Evolutionary conservation across 1,139 yeast genomes (phyloP).

Genomic region (Saccharomyces uvarum): DNA sequence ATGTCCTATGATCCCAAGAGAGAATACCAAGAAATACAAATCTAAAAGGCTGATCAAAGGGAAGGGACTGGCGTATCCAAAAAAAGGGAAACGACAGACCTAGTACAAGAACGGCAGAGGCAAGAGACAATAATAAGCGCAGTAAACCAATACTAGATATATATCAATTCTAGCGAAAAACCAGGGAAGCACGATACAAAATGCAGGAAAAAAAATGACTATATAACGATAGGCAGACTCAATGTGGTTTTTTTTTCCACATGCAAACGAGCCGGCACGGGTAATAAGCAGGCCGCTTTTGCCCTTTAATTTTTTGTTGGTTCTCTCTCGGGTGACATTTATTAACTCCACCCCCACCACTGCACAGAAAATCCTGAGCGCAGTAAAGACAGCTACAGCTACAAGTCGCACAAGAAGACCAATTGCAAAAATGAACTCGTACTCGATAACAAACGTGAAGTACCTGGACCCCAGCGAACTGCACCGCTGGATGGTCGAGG

Average conservation of each 20-base stretch:
- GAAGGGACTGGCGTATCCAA: background rate
- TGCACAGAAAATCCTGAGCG: background rate
- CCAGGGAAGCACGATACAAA: background rate
- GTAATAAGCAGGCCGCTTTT: background rate
- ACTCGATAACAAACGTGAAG: slow-evolving; percentile 16
- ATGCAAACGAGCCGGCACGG: background rate
- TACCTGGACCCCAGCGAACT: slow-evolving; percentile 26
- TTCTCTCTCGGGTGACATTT: background rate
- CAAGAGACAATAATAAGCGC: background rate
- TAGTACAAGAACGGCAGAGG: background rate
- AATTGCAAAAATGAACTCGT: background rate
- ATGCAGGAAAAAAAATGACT: background rate
- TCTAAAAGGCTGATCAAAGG: background rate
- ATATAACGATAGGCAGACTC: background rate
- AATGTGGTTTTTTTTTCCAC: background rate
- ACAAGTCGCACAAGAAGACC: background rate
- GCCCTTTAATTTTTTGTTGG: background rate
- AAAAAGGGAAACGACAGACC: background rate
- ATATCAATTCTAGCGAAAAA: background rate
- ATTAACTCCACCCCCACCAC: background rate
- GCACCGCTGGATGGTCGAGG: slow-evolving; percentile 22
- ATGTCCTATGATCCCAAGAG: background rate
- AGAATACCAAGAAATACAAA: background rate
- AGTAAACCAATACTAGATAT: background rate
- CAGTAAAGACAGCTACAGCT: background rate